A percentile compares a stretch with the other conserved stretches of the same genome.
Conservation (phyloP, 2,329 filamentous ascomycete genomes). For the Botrytis pseudocinerea region DNA sequence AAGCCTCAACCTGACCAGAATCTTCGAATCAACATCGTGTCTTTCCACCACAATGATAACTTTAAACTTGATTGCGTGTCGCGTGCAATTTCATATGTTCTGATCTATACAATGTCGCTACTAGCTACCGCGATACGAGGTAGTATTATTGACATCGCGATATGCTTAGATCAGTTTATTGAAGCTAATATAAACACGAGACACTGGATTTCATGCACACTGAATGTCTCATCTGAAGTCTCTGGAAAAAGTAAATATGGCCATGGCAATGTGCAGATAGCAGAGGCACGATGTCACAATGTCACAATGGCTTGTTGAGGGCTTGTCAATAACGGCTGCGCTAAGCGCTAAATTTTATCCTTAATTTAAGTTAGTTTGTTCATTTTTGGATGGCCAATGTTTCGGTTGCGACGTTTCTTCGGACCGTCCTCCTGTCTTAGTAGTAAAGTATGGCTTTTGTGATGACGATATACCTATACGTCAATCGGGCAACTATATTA, state of each 20-base stretch:
- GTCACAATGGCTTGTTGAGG: neutral
- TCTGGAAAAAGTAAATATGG: neutral
- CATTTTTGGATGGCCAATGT: neutral
- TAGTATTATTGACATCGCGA: neutral
- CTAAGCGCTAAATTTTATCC: neutral
- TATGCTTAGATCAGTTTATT: neutral
- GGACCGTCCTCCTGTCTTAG: neutral
- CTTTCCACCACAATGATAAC: neutral
- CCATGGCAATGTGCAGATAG: neutral
- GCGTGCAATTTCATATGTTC: neutral
- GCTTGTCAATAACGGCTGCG: constrained; percentile 11
- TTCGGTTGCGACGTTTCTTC: neutral
- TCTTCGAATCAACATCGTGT: neutral
- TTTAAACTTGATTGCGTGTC: neutral
- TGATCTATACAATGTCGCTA: neutral
- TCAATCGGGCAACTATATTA: neutral
- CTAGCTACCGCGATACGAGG: neutral
- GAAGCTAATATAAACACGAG: neutral
- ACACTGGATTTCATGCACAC: neutral
- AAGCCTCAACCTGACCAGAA: neutral
- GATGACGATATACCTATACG: neutral
- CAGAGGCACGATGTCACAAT: constrained; percentile 6
- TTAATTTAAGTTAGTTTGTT: neutral
- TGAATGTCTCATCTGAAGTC: neutral
- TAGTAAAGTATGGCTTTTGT: neutral